Evolutionary conservation across 768 basidiomycete genomes (phyloP).

Genomic region (Sporobolomyces phaffii): DNA sequence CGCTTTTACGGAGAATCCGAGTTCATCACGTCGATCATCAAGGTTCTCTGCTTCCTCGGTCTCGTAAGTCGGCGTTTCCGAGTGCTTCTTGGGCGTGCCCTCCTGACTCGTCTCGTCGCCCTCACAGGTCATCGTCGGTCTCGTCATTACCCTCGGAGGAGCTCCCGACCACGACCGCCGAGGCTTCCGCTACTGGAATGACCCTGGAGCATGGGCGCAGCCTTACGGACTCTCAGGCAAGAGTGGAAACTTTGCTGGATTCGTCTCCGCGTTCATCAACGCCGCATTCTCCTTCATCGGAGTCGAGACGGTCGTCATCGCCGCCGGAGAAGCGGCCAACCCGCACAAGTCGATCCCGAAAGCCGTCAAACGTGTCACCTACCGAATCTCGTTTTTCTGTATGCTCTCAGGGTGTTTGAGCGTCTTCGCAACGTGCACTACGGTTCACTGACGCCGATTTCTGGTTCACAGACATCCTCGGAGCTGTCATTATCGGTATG

Average conservation of each 20-base stretch:
- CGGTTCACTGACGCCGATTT: no score
- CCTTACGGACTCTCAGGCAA: slow-evolving; percentile 42
- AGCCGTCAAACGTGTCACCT: slow-evolving; percentile 70
- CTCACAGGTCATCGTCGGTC: slow-evolving; percentile 51
- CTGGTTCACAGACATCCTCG: slow-evolving; percentile 54
- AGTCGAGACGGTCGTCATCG: slow-evolving; percentile 67
- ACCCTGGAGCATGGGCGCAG: slow-evolving; percentile 35
- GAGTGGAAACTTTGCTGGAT: slow-evolving; percentile 47
- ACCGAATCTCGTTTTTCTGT: slow-evolving; percentile 56
- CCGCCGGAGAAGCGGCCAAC: slow-evolving; percentile 69
- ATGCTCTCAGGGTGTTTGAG: no score
- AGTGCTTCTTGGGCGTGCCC: no score
- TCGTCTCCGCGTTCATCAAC: slow-evolving; percentile 52
- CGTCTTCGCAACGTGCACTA: no score
- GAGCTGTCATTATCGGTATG: slow-evolving; percentile 67
- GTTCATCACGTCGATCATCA: slow-evolving; percentile 34
- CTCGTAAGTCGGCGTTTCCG: slow-evolving; percentile 42
- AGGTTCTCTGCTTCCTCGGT: slow-evolving; percentile 44
- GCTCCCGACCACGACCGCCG: slow-evolving; percentile 55
- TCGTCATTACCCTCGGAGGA: slow-evolving; percentile 57
- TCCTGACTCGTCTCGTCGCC: no score
- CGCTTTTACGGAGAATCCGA: slow-evolving; percentile 55
- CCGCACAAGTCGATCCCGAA: slow-evolving; percentile 73
- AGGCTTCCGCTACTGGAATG: slow-evolving; percentile 50
- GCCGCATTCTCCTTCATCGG: slow-evolving; percentile 72